Evolutionary conservation across 495 filamentous ascomycete species (phyloP), one percentile per base, ranked within the genome.

Genomic region (Aspergillus cristatus): DNA sequence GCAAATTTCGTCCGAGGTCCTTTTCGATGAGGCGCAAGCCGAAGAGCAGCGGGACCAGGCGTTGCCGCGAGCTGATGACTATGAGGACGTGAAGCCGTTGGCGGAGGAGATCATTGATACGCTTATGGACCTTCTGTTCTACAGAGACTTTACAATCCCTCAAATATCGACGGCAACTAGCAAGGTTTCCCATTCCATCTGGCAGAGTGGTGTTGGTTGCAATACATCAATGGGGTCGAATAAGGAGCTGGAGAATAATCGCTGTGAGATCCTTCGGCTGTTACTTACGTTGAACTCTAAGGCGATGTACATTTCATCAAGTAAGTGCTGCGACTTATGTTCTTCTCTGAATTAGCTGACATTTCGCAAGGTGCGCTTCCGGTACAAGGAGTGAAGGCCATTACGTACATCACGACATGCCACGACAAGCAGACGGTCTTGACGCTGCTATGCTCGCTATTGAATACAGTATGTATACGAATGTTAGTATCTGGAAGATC

Each of bases 191-290:
- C 94, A 86, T 63, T 80, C 87, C 25, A 97, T 99, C 48, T 99
- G 91, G 91, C 87, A 96, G 59, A 96, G 83, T 48, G 91, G 91
- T 16, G 90, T 99, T 32, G 91, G 91, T 2, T 97, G 90, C 62
- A 94, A 94, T 55, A 85, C 83, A 6, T 72, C 86, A 1, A 79
- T 95, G 57, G 82, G 82, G 13, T 86, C 89, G 14, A 94, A 74
- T 28, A 95, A 84, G 58, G 84, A 95, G 42, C 76, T 83, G 33
- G 91, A 99, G 63, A 88, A 72, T 58, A 95, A 95, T 57, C 78
- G 91, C 18, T 85, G 82, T 47, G 91, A 99, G 55, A 80, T 95
- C 17, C 59, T 99, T 42, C 78, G 93, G 24, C 60, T 97, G 46
- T 68, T 99, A 26, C 69, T 99, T 41, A 88, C 87, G 0, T 60